Conservation (phyloP, 495 filamentous ascomycete species). For the Podospora didyma region DNA sequence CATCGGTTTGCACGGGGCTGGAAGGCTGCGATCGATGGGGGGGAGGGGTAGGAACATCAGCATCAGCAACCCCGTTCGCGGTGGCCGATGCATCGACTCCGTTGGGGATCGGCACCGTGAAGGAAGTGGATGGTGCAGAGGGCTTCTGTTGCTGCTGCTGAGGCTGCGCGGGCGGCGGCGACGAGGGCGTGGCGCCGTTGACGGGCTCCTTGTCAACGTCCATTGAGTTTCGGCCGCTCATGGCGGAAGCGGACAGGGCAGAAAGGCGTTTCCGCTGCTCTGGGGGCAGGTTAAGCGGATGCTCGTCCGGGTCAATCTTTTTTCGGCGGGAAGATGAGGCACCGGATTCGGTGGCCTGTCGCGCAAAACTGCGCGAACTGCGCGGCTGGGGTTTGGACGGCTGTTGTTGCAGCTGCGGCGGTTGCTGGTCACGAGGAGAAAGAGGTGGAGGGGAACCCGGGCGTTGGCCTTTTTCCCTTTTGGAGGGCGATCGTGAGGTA, state of each 20-base stretch:
- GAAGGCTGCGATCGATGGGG: constrained; percentile 67
- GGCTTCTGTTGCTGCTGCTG: constrained; percentile 21
- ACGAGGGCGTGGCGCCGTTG: constrained; percentile 41
- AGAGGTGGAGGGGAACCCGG: constrained; percentile 19
- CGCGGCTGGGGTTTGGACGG: constrained; percentile 31
- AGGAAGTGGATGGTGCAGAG: constrained; percentile 32
- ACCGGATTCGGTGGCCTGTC: constrained; percentile 35
- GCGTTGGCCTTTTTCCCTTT: constrained; percentile 19
- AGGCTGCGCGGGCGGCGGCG: constrained; percentile 33
- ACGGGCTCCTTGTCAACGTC: constrained; percentile 71
- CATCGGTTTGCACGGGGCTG: constrained; percentile 50
- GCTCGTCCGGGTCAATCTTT: constrained; percentile 63
- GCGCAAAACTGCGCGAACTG: constrained; percentile 35
- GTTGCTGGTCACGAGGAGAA: not conserved
- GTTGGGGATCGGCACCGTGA: constrained; percentile 45
- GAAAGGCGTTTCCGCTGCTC: constrained; percentile 73
- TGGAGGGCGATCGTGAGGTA: constrained; percentile 30
- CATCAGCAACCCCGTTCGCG: constrained; percentile 22
- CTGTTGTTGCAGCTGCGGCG: constrained; percentile 22
- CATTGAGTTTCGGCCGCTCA: constrained; percentile 67
- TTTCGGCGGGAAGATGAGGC: constrained; percentile 33
- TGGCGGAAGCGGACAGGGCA: constrained; percentile 68
- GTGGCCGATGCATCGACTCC: constrained; percentile 42
- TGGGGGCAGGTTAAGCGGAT: constrained; percentile 83
- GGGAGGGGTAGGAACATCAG: constrained; percentile 68